Percentiles rank a stretch among this genome's conserved stretches.
Evolutionary conservation across 2,329 filamentous ascomycete genomes (phyloP).

Genomic region (Leptographium flavum): DNA sequence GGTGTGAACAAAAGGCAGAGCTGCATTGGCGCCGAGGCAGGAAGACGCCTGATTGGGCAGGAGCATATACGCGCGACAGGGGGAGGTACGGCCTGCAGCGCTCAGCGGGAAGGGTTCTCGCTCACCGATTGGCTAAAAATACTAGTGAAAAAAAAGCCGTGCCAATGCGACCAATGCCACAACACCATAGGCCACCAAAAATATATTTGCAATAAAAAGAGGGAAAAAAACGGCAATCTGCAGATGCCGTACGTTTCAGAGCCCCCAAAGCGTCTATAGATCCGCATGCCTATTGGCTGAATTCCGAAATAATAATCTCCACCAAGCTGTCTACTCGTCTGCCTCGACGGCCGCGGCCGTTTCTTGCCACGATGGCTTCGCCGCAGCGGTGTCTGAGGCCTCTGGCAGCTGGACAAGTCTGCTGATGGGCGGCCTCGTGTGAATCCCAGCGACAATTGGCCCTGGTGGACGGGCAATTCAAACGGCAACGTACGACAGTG

Average conservation of each 20-base stretch:
- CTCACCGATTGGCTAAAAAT: constrained; percentile 16
- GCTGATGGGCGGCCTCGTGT: background rate
- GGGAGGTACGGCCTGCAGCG: background rate
- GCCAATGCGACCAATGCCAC: constrained; percentile 11
- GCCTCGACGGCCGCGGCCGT: background rate
- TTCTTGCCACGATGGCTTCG: background rate
- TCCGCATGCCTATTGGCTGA: background rate
- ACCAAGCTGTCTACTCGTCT: too few relatives aligned
- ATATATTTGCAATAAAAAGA: too few relatives aligned
- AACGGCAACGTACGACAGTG: too few relatives aligned
- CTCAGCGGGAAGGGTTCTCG: background rate
- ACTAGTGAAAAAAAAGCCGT: constrained; percentile 11
- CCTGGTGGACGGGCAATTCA: background rate
- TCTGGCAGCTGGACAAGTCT: background rate
- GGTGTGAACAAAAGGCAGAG: background rate
- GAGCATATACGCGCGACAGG: background rate
- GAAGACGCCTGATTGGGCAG: background rate
- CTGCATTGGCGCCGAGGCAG: background rate
- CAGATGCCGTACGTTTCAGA: too few relatives aligned
- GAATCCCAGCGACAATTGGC: background rate
- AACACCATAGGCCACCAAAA: constrained; percentile 14
- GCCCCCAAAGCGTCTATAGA: background rate
- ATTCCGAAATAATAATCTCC: too few relatives aligned
- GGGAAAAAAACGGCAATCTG: background rate
- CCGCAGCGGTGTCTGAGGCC: background rate